Percentiles rank a stretch among this genome's conserved stretches.
These are phyloP conservation scores for Torrubiella hemipterigena DNA, from an alignment of 2,329 filamentous ascomycete genomes.

Conservation along the genomic window DNA sequence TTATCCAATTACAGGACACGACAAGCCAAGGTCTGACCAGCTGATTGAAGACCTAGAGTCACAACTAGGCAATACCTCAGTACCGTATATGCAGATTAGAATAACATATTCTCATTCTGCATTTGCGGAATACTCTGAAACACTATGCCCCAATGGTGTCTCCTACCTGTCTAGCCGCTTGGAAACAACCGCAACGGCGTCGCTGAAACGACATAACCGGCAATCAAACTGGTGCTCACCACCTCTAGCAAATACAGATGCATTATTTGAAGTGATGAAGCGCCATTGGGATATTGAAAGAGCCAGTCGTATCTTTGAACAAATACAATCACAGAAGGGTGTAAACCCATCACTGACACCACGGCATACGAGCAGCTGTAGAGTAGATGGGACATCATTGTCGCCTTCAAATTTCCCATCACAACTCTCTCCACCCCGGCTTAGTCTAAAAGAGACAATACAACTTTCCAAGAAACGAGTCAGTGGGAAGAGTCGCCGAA, in stretches of 20 bases:
- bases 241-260: conserved; percentile 20
- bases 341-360: too few species aligned
- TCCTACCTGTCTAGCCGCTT: conserved; percentile 33
- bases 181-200: conserved; percentile 38
- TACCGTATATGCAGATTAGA: conserved; percentile 38
- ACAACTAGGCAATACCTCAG: conserved; percentile 36
- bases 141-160: conserved; percentile 17
- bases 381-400: too few species aligned
- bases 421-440: too few species aligned
- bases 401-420: too few species aligned
- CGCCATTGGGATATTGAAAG: conserved; percentile 35
- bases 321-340: conserved; percentile 12
- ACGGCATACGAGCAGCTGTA: too few species aligned
- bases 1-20: conserved; percentile 10
- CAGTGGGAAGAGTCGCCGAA: too few species aligned
- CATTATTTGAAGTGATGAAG: conserved; percentile 31
- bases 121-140: conserved; percentile 26
- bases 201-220: conserved; percentile 34
- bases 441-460: too few species aligned
- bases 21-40: conserved; percentile 34
- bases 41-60: conserved; percentile 47
- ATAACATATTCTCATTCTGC: conserved; percentile 45
- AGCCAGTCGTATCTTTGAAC: conserved; percentile 28
- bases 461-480: too few species aligned
- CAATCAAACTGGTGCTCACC: conserved; percentile 40